Conservation (phyloP, 306 rosid genomes). For the Psophocarpus tetragonolobus region DNA sequence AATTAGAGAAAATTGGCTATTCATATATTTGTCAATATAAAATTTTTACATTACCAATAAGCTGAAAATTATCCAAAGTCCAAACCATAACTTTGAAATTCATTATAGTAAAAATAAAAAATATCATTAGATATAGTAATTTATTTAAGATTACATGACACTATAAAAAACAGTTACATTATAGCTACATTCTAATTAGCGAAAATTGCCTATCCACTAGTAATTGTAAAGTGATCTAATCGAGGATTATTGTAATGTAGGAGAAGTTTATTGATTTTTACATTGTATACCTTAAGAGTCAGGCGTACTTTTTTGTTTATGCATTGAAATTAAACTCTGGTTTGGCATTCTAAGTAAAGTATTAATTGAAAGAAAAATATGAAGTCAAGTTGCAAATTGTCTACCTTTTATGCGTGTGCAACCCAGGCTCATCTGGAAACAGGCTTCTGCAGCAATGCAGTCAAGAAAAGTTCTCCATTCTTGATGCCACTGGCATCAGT, state of each 20-base stretch:
- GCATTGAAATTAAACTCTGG: background rate
- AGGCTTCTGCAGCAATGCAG: conserved; percentile 91
- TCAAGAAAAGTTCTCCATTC: conserved; percentile 80
- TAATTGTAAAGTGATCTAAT: background rate
- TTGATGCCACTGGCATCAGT: conserved; percentile 60
- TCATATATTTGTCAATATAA: background rate
- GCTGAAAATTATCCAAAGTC: background rate
- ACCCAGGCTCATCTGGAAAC: conserved; percentile 53
- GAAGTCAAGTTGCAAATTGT: background rate
- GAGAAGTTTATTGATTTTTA: background rate
- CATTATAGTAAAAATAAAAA: background rate
- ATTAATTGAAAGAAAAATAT: background rate
- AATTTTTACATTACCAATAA: background rate
- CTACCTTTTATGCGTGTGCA: conserved; percentile 31
- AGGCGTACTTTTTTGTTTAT: background rate
- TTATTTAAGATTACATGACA: background rate
- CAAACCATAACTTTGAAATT: too few relatives aligned
- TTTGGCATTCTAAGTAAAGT: background rate
- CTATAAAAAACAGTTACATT: background rate
- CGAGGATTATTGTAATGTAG: background rate
- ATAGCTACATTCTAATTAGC: background rate
- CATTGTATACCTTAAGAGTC: background rate
- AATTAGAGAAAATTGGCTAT: too few relatives aligned
- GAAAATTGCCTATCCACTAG: background rate
- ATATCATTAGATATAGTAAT: background rate